Percentiles rank a stretch among this genome's conserved stretches.
Conservation (phyloP, 495 filamentous ascomycete genomes). For the Chlorociboria aeruginascens region DNA sequence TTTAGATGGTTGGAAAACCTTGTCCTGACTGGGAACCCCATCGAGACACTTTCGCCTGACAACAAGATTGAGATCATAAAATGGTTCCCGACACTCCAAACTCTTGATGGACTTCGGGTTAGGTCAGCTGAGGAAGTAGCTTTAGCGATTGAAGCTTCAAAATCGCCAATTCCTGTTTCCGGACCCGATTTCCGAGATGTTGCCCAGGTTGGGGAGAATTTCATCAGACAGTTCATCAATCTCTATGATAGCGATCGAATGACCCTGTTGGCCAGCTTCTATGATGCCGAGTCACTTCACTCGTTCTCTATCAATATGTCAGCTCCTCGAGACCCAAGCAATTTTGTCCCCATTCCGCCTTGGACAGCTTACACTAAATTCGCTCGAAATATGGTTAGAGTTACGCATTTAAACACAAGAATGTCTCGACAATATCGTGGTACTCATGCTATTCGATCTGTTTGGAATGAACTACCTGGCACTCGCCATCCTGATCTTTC, state of each 20-base stretch:
- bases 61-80: slow-evolving; percentile 60
- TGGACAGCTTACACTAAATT: slow-evolving; percentile 71
- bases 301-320: slow-evolving; percentile 57
- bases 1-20: slow-evolving; percentile 70
- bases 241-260: slow-evolving; percentile 64
- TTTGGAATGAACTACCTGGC: slow-evolving; percentile 57
- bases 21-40: slow-evolving; percentile 62
- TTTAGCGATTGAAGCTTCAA: slow-evolving; percentile 28
- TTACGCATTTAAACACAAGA: slow-evolving; percentile 44
- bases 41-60: slow-evolving; percentile 42
- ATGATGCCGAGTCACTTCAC: slow-evolving; percentile 69
- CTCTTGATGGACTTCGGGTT: slow-evolving; percentile 58
- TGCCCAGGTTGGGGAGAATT: slow-evolving; percentile 58
- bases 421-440: slow-evolving; percentile 57
- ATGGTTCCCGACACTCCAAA: slow-evolving; percentile 69
- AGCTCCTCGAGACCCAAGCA: slow-evolving; percentile 38
- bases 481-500: slow-evolving; percentile 64
- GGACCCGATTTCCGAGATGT: slow-evolving; percentile 66
- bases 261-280: slow-evolving; percentile 50
- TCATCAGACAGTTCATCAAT: slow-evolving; percentile 61
- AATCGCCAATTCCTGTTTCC: slow-evolving; percentile 54
- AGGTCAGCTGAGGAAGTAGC: slow-evolving; percentile 55
- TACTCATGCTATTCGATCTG: slow-evolving; percentile 46
- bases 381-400: slow-evolving; percentile 68
- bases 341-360: slow-evolving; percentile 21